These are phyloP conservation scores for Prunella vulgaris DNA, from an alignment of 257 asterid species.

Conservation along the genomic window DNA sequence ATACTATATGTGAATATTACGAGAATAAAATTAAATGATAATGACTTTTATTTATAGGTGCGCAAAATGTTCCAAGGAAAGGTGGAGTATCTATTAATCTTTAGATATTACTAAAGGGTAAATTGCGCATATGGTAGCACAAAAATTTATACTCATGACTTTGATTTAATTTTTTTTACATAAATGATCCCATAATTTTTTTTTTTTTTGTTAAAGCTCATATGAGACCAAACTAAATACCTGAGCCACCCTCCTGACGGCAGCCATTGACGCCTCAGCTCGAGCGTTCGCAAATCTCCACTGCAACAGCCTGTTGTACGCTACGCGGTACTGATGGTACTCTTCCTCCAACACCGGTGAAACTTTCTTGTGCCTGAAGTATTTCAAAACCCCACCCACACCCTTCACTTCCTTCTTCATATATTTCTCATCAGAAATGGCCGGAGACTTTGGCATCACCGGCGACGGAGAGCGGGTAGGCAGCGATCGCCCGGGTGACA, in stretches of 20 bases:
- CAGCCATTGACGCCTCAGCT: slow-evolving; percentile 45
- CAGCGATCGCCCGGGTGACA: slow-evolving; percentile 56
- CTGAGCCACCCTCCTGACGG: slow-evolving; percentile 42
- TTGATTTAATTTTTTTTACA: too few species aligned
- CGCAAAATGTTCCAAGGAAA: too few species aligned
- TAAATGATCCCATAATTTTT: too few species aligned
- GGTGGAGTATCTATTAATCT: too few species aligned
- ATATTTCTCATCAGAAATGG: slow-evolving; percentile 16
- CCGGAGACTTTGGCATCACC: slow-evolving; percentile 35
- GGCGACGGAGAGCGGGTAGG: slow-evolving; percentile 25
- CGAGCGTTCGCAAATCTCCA: slow-evolving; percentile 85
- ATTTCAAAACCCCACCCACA: slow-evolving; percentile 44
- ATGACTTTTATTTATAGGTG: too few species aligned
- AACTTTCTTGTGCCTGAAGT: slow-evolving; percentile 51
- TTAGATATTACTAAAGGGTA: too few species aligned
- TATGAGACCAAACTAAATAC: slow-evolving; percentile 31
- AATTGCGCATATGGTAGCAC: too few species aligned
- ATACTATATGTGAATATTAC: too few species aligned
- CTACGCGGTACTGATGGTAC: slow-evolving; percentile 49
- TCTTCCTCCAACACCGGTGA: slow-evolving; percentile 48
- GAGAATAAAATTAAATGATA: too few species aligned
- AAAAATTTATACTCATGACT: too few species aligned
- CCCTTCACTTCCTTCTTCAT: slow-evolving; percentile 31
- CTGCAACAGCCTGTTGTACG: slow-evolving; percentile 62
- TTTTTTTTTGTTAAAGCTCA: too few species aligned